Evolutionary conservation across 345 rosid species (phyloP).

Genomic region (Jatropha curcas): DNA sequence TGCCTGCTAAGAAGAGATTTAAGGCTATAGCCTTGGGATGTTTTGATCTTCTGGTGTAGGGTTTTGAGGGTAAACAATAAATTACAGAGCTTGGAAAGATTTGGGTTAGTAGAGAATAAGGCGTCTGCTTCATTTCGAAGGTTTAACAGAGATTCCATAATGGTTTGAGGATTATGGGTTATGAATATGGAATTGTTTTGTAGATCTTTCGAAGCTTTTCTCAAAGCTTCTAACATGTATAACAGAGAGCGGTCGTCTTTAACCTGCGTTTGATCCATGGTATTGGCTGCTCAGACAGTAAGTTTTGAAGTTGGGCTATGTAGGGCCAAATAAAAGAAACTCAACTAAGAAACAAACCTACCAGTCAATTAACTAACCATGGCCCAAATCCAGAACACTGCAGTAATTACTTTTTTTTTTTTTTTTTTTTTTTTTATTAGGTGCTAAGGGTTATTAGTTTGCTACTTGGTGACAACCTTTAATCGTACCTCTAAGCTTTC

Average conservation of each 20-base stretch:
- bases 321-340: background rate
- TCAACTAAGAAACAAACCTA: slow-evolving; percentile 2
- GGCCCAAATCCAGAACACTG: background rate
- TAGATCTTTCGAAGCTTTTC: slow-evolving; percentile 40
- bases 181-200: slow-evolving; percentile 40
- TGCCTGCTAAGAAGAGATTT: slow-evolving; percentile 40
- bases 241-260: slow-evolving; percentile 11
- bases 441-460: no score
- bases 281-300: slow-evolving; percentile 2
- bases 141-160: slow-evolving; percentile 28
- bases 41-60: slow-evolving; percentile 33
- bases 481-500: no score
- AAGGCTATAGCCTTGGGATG: slow-evolving; percentile 28
- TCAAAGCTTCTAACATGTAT: slow-evolving; percentile 29
- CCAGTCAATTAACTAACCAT: background rate
- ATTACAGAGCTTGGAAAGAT: slow-evolving; percentile 35
- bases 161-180: slow-evolving; percentile 18
- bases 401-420: background rate
- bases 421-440: no score
- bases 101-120: slow-evolving; percentile 22
- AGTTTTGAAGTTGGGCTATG: background rate
- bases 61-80: slow-evolving; percentile 38
- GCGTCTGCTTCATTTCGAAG: slow-evolving; percentile 21
- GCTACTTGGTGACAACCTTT: no score
- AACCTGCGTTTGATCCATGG: slow-evolving; percentile 28